Evolutionary conservation across 116 monocot species (phyloP).

Genomic region (Cymodocea nodosa): DNA sequence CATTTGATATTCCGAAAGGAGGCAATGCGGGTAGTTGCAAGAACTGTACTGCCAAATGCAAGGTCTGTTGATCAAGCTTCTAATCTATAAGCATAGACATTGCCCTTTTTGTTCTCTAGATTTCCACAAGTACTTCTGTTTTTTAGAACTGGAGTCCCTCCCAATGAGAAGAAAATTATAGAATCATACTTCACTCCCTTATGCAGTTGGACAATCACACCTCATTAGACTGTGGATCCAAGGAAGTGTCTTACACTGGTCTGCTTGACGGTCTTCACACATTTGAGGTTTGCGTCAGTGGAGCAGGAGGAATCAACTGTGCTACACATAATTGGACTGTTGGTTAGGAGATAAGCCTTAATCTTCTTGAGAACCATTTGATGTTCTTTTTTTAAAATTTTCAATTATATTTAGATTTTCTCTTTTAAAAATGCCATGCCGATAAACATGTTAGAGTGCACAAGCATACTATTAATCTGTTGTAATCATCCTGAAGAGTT

Average conservation of each 20-base stretch:
- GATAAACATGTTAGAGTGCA: no score
- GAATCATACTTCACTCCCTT: conserved; percentile 3
- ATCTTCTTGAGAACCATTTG: background rate
- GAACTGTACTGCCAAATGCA: conserved; percentile 43
- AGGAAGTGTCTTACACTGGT: conserved; percentile 34
- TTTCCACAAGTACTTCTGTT: background rate
- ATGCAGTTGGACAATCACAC: conserved; percentile 57
- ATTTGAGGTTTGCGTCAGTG: conserved; percentile 58
- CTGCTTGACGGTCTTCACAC: conserved; percentile 66
- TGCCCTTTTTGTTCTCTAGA: background rate
- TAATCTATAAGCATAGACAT: conserved; percentile 4
- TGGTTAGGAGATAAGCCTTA: conserved; percentile 36
- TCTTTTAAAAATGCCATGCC: no score
- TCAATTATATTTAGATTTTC: background rate
- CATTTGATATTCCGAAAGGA: conserved; percentile 32
- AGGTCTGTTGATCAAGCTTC: conserved; percentile 28
- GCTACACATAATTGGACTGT: conserved; percentile 61
- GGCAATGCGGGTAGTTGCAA: conserved; percentile 18
- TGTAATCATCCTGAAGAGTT: no score
- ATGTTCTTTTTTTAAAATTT: background rate
- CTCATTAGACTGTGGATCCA: conserved; percentile 31
- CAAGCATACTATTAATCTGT: no score
- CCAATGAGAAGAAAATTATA: background rate
- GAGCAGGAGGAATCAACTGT: conserved; percentile 34
- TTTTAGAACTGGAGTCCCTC: background rate